Evolutionary conservation across 805 yeast species (phyloP), one percentile per base, ranked within the genome.

Genomic region (Candida tibetensis): DNA sequence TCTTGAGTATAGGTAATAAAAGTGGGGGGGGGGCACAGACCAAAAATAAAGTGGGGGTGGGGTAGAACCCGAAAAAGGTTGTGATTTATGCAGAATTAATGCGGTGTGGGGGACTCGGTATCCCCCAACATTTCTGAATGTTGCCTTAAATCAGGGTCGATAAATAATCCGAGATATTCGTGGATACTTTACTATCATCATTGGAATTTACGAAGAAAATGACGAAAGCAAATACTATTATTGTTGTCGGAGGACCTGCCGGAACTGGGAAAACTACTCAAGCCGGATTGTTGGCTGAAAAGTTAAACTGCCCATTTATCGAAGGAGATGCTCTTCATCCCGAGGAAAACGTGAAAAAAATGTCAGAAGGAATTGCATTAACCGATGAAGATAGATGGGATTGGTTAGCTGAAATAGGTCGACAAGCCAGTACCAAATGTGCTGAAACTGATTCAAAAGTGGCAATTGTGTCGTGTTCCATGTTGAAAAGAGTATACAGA

Each of bases 191-290:
- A n/a, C n/a, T n/a, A n/a, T n/a, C n/a, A n/a, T n/a, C n/a, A n/a
- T n/a, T n/a, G n/a, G n/a, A n/a, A n/a, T n/a, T n/a, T n/a, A n/a
- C n/a, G n/a, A n/a, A n/a, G n/a, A n/a, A n/a, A n/a, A n/a, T n/a
- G n/a, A n/a, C n/a, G n/a, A n/a, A n/a, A n/a, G n/a, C n/a, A n/a
- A 32, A 18, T n/a, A 40, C 56, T 0, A 77, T 79, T 2, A 59
- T 78, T 21, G 79, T 89, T 2, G 79, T 91, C 6, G 96, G 95
- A 9, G 99, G 99, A 0, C 96, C 98, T 0, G 90, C 96, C 0
- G 98, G 98, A 6, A 85, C 96, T 2, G 99, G 99, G 1, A 93
- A 93, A 58, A 72, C 95, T 16, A 86, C 96, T 2, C 75, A 85
- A 15, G 95, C 86, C 0, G 64, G 64, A 10, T 52, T 59, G 8